These are phyloP conservation scores for Leishmania braziliensis DNA, from an alignment of 208 protist genomes.

Conservation along the genomic window DNA sequence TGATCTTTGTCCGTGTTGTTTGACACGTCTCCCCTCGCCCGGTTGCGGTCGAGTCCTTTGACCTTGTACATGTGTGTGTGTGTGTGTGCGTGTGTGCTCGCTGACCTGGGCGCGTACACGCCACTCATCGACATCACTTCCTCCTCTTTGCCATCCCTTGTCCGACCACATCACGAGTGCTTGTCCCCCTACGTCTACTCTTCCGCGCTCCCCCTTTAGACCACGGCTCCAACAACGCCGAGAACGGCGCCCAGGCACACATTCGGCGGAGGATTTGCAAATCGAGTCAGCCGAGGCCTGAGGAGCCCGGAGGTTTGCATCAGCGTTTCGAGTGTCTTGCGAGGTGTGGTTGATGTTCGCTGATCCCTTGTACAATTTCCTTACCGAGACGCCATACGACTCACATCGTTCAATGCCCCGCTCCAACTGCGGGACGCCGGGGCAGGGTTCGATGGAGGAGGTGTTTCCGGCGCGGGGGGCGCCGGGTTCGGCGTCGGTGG, in stretches of 20 bases:
- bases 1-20: background rate
- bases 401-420: background rate
- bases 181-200: background rate
- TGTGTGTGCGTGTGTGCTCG: background rate
- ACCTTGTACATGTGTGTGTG: background rate
- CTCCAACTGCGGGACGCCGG: slow-evolving; percentile 1
- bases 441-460: slow-evolving; percentile 14
- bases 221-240: background rate
- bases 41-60: background rate
- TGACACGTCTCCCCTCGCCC: background rate
- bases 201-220: background rate
- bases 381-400: background rate
- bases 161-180: background rate
- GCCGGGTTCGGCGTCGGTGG: background rate
- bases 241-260: background rate
- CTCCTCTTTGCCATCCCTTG: background rate
- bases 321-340: background rate
- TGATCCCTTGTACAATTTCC: slow-evolving; percentile 1
- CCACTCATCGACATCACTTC: background rate
- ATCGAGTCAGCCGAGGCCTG: background rate
- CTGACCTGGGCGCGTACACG: background rate
- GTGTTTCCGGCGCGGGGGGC: slow-evolving; percentile 15
- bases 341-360: background rate
- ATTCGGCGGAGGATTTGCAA: background rate
- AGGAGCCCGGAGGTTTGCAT: background rate